These are phyloP conservation scores for Cyphellophora attinorum DNA, from an alignment of 2,329 filamentous ascomycete species.

Conservation along the genomic window DNA sequence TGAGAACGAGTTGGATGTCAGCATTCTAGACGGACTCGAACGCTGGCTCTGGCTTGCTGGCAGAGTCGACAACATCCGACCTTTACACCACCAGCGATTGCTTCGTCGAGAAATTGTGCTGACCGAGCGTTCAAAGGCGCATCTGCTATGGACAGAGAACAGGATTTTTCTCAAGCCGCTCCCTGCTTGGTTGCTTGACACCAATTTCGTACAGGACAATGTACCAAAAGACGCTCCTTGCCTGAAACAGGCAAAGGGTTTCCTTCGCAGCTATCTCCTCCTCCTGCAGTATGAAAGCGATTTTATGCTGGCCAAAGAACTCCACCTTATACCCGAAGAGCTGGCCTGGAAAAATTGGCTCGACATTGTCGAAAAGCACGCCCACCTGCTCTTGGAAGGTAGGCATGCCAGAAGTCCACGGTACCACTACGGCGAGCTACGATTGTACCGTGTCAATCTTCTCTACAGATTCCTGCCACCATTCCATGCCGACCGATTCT, in stretches of 20 bases:
- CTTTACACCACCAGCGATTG: conserved; percentile 20
- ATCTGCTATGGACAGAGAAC: conserved; percentile 18
- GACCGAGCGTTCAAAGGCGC: conserved; percentile 20
- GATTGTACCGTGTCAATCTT: conserved; percentile 32
- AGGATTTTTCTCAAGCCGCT: conserved; percentile 22
- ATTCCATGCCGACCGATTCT: too few relatives aligned
- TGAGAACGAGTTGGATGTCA: neutral
- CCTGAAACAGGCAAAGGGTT: conserved; percentile 23
- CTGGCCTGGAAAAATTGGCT: conserved; percentile 31
- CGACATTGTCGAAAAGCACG: conserved; percentile 3
- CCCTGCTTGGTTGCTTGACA: conserved; percentile 18
- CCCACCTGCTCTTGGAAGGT: conserved; percentile 20
- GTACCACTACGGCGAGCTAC: conserved; percentile 36
- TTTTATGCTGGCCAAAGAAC: conserved; percentile 25
- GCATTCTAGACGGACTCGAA: conserved; percentile 18
- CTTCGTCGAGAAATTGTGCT: conserved; percentile 16
- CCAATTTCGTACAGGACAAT: conserved; percentile 8
- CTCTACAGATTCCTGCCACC: conserved; percentile 17
- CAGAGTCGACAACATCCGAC: conserved; percentile 13
- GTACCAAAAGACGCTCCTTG: neutral
- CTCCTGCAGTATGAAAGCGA: conserved; percentile 31
- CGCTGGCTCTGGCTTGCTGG: conserved; percentile 21
- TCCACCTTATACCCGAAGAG: conserved; percentile 22
- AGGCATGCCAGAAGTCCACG: too few relatives aligned
- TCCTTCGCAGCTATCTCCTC: conserved; percentile 32